A percentile compares a stretch with the other conserved stretches of the same genome.
phyloP scores from a whole-genome alignment of 352 stramenopile species.

The Albugo candida region DNA sequence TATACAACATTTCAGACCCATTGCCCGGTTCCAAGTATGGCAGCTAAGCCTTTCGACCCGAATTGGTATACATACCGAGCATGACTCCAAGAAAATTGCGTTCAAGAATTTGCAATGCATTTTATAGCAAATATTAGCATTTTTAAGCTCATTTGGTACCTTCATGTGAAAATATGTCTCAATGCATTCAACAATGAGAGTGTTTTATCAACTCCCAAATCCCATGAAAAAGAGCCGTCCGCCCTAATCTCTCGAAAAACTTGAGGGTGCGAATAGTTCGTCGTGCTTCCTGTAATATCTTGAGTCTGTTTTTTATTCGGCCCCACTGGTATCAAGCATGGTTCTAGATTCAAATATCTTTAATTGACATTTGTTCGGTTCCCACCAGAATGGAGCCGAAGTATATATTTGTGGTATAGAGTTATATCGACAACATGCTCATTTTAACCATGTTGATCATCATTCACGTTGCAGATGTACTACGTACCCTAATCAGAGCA shows the following conservation, averaged over 20 bases:
- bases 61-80: slow-evolving; percentile 52
- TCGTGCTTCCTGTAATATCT: slow-evolving; percentile 48
- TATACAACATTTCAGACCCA: slow-evolving; percentile 32
- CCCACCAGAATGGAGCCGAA: slow-evolving; percentile 44
- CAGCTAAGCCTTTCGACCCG: slow-evolving; percentile 44
- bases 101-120: slow-evolving; percentile 35
- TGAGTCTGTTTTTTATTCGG: slow-evolving; percentile 49
- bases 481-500: slow-evolving; percentile 44
- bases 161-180: slow-evolving; percentile 42
- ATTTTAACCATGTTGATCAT: slow-evolving; percentile 40
- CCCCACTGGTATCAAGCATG: slow-evolving; percentile 34
- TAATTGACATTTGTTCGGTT: slow-evolving; percentile 15
- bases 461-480: slow-evolving; percentile 39
- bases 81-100: slow-evolving; percentile 34
- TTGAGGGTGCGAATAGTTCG: slow-evolving; percentile 41
- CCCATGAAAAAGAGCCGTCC: slow-evolving; percentile 31
- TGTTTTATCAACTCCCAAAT: slow-evolving; percentile 35
- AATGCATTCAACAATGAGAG: slow-evolving; percentile 44
- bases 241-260: slow-evolving; percentile 55
- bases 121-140: slow-evolving; percentile 34
- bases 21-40: slow-evolving; percentile 69
- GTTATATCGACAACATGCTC: slow-evolving; percentile 35
- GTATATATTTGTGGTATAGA: slow-evolving; percentile 41
- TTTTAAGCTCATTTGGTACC: slow-evolving; percentile 39
- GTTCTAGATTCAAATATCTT: slow-evolving; percentile 8